Evolutionary conservation across 2,329 filamentous ascomycete species (phyloP), one percentile per base, ranked within the genome.

Genomic region (Pseudogymnoascus sp.): DNA sequence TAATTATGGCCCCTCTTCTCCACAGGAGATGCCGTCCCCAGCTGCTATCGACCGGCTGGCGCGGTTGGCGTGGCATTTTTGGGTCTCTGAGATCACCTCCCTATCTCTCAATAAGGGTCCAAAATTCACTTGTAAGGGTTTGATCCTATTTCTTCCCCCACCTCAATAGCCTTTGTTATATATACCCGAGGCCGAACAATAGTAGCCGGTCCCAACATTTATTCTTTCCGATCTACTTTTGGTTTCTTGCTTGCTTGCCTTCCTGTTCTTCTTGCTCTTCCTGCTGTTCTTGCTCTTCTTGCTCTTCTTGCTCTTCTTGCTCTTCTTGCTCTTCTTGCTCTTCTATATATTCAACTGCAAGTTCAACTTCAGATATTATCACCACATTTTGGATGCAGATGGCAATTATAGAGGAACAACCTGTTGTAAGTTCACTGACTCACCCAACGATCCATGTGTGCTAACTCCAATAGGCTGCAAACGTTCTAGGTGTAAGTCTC

Each of bases 341-440:
- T 14, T 26, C 6, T 26, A 53, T 53, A 53, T 53, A 53, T 53
- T 31, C 14, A 24, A 53, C 24, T 31, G 7, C 24, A 53, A 53
- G 24, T 28, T 53, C 43, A 31, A 28, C 43, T 28, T 53, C 43
- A 53, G 24, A 53, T 16, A 53, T 28, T 53, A 53, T 53, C 43
- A 28, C 43, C 43, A 10, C 43, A 28, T 53, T 31, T 53, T 31
- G 24, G 24, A 53, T 11, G 14, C 43, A 28, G 43, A 53, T 53
- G 43, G 43, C 43, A 53, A 53, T 31, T 53, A 28, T 53, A 53
- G 43, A 53, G 24, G 43, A 53, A 53, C 43, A 53, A 10, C 43
- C 43, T 53, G 14, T 53, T 53, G 43, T 53, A 53, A 31, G 43
- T 31, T 53, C 43, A 16, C 24, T 16, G 24, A 31, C 14, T 28